Base-by-base conservation (phyloP, 2,329 filamentous ascomycete species). In the Aspergillus fructus region DNA sequence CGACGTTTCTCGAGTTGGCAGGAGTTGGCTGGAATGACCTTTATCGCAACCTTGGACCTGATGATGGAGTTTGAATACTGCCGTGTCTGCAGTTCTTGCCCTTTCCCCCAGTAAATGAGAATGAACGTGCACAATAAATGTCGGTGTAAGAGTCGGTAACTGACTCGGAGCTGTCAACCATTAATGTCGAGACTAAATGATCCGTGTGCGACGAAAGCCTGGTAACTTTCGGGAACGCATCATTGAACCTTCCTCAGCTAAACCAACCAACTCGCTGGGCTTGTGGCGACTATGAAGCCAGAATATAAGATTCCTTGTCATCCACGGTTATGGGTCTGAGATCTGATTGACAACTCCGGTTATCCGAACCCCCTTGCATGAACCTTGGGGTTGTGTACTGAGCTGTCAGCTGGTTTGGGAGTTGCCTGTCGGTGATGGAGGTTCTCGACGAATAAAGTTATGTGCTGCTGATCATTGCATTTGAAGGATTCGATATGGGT, bases 401-500 rank as follows among this genome's bases (percentile, higher is more conserved):
- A 24, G 42, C 42, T 45, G 42, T 24, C 42, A 45, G 21, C 24
- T 21, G 17, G 47, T 30, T 30, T 30, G 27, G 9, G 27, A 30
- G 9, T 30, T 30, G 34, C 12, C 34, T 37, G 34, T 15, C 12
- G 4, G 34, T n/a, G 34, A 37, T 23, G 21, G 21, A n/a, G 34
- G 34, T n/a, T n/a, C 34, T 37, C 12, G 34, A 37, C 12, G n/a
- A 52, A 52, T 33, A 52, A 42, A 43, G 49, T 43, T 45, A 52
- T 49, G 33, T 17, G n/a, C 11, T 43, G 49, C 23, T 52, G 49
- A 52, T 52, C 49, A 43, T 42, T 52, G 39, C 46, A 39, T 49
- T 6, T 33, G 17, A 39, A 37, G 33, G 30, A 39, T 49, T 37
- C 19, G 30, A 21, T 37, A 49, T 33, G n/a, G 30, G 12, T 24